phyloP scores from a whole-genome alignment of 2,329 filamentous ascomycete genomes.

The Arachnomyces sp. region DNA sequence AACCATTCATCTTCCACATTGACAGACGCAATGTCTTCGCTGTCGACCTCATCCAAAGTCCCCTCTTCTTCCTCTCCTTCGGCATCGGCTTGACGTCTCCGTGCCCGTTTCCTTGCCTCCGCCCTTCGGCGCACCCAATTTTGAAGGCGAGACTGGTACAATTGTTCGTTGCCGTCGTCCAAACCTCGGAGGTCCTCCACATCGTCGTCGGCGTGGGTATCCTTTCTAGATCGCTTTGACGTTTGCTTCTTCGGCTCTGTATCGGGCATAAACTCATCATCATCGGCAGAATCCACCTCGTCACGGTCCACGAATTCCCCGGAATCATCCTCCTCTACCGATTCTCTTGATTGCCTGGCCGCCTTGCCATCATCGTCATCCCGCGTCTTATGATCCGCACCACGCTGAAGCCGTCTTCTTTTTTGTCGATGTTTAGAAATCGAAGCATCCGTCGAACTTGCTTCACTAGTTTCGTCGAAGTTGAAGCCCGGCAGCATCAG shows the following conservation, averaged over 20 bases:
- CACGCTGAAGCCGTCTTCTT: constrained; percentile 25
- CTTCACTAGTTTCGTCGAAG: constrained; percentile 38
- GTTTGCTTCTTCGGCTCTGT: constrained; percentile 13
- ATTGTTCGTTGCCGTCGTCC: constrained; percentile 80
- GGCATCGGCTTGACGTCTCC: constrained; percentile 24
- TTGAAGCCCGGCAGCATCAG: constrained; percentile 67
- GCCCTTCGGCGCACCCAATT: constrained; percentile 65
- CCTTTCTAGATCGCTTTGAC: constrained; percentile 30
- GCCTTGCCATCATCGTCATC: background rate
- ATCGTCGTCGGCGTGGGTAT: constrained; percentile 24
- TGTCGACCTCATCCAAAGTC: constrained; percentile 20
- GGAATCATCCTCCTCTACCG: constrained; percentile 25
- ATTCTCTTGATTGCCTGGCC: constrained; percentile 17
- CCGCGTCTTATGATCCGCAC: background rate
- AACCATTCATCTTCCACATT: constrained; percentile 61
- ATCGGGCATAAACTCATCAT: constrained; percentile 24
- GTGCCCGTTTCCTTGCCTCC: constrained; percentile 47
- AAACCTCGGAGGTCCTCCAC: constrained; percentile 56
- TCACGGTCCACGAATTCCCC: constrained; percentile 12
- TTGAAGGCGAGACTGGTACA: constrained; percentile 68
- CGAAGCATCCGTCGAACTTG: constrained; percentile 19
- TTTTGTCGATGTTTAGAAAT: constrained; percentile 21
- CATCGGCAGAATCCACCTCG: constrained; percentile 15
- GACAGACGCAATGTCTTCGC: constrained; percentile 7
- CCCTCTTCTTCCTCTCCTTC: constrained; percentile 32